Conservation (phyloP, 768 basidiomycete genomes). For the Tulasnella sp. region DNA sequence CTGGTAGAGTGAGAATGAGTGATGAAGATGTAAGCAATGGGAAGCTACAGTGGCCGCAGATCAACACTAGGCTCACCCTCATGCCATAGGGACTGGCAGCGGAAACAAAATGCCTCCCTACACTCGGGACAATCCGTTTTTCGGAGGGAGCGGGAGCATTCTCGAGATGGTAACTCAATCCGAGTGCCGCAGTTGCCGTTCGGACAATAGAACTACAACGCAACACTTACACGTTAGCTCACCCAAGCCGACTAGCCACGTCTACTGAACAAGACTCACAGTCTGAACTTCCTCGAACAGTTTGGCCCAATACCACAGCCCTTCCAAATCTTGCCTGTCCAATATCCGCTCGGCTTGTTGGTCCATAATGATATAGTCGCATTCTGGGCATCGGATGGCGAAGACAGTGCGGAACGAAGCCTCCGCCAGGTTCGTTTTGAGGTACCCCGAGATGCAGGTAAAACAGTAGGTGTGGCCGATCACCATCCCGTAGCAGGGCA, state of each 20-base stretch:
- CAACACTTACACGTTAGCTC: not conserved
- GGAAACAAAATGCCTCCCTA: not conserved
- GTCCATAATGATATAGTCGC: not conserved
- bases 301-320: not conserved
- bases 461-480: conserved; percentile 17
- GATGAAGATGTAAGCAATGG: not conserved
- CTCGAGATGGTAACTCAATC: not conserved
- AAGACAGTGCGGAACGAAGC: conserved; percentile 5
- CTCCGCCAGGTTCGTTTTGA: not conserved
- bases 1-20: not conserved
- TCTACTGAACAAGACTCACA: not conserved
- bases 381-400: conserved; percentile 11
- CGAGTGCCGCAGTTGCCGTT: not conserved
- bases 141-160: conserved; percentile 3
- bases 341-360: not conserved
- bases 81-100: not conserved
- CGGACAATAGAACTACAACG: not conserved
- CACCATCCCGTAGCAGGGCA: not conserved
- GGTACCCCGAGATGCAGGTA: not conserved
- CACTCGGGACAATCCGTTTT: not conserved
- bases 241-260: not conserved
- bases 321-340: not conserved
- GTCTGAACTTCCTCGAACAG: not conserved
- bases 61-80: not conserved
- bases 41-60: too few species aligned